Conservation (phyloP, 805 yeast species). For the Metschnikowia shivogae region DNA sequence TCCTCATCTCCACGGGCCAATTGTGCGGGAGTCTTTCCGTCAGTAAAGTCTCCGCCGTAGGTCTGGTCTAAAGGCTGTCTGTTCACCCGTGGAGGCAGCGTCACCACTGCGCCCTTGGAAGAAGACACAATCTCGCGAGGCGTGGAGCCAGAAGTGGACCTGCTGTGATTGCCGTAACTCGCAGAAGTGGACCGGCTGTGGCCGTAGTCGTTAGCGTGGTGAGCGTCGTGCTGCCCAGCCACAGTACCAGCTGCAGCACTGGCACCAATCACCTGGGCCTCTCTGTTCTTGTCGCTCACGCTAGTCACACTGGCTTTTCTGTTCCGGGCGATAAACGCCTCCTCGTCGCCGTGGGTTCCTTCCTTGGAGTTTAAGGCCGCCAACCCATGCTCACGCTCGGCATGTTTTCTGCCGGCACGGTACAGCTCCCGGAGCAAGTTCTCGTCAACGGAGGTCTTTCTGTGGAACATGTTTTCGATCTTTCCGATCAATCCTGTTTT, state of each 20-base stretch:
- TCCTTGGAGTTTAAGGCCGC: neutral
- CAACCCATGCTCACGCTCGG: conserved; percentile 6
- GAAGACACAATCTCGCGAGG: conserved; percentile 7
- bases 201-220: neutral
- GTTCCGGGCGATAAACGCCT: neutral
- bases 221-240: conserved; percentile 6
- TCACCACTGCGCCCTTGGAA: conserved; percentile 24
- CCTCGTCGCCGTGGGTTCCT: neutral
- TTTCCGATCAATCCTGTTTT: conserved; percentile 12
- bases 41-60: conserved; percentile 32
- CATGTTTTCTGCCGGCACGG: conserved; percentile 14
- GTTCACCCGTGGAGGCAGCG: conserved; percentile 28
- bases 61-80: conserved; percentile 28
- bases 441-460: conserved; percentile 7
- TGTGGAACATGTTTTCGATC: conserved; percentile 7
- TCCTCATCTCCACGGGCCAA: conserved; percentile 5
- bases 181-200: conserved; percentile 1
- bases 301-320: neutral
- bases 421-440: conserved; percentile 11
- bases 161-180: conserved; percentile 4
- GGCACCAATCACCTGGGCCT: conserved; percentile 6
- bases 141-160: neutral
- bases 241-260: conserved; percentile 11
- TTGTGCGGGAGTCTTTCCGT: conserved; percentile 30
- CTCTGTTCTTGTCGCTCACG: neutral